phyloP scores from a whole-genome alignment of 495 filamentous ascomycete genomes.

The Aspergillus nidulans region DNA sequence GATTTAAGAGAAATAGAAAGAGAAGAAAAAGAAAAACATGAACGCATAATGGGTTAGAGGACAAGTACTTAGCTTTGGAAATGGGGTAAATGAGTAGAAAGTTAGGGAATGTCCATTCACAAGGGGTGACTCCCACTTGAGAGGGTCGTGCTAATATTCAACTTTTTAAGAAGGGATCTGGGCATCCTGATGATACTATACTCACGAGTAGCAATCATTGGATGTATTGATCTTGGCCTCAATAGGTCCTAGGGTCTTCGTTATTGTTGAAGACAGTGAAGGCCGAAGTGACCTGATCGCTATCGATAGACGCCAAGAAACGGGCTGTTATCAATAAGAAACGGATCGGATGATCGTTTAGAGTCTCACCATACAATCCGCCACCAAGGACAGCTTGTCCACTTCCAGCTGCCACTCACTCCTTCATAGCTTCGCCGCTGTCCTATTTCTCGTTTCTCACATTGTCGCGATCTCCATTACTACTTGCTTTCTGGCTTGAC shows the following conservation, averaged over 20 bases:
- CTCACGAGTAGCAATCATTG: background rate
- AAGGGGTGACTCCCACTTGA: too few relatives aligned
- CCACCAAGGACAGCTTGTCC: slow-evolving; percentile 34
- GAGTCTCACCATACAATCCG: slow-evolving; percentile 11
- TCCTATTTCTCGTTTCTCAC: slow-evolving; percentile 6
- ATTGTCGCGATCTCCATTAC: background rate
- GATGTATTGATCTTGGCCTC: background rate
- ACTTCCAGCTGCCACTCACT: slow-evolving; percentile 16
- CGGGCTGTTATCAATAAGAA: slow-evolving; percentile 12
- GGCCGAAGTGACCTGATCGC: background rate
- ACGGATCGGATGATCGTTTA: slow-evolving; percentile 9
- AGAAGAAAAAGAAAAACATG: background rate
- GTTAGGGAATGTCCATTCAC: too few relatives aligned
- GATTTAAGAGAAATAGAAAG: background rate
- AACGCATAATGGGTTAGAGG: too few relatives aligned
- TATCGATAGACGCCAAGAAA: slow-evolving; percentile 6
- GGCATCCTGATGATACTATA: too few relatives aligned
- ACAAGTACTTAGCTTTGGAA: too few relatives aligned
- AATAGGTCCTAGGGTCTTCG: background rate
- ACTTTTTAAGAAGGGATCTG: too few relatives aligned
- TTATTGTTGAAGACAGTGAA: background rate
- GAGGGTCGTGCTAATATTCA: too few relatives aligned
- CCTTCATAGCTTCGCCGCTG: slow-evolving; percentile 11
- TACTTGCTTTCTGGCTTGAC: background rate
- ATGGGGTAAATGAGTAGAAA: too few relatives aligned